Evolutionary conservation across 1,139 yeast species (phyloP).

Genomic region (Kurtzmaniella quercitrusa): DNA sequence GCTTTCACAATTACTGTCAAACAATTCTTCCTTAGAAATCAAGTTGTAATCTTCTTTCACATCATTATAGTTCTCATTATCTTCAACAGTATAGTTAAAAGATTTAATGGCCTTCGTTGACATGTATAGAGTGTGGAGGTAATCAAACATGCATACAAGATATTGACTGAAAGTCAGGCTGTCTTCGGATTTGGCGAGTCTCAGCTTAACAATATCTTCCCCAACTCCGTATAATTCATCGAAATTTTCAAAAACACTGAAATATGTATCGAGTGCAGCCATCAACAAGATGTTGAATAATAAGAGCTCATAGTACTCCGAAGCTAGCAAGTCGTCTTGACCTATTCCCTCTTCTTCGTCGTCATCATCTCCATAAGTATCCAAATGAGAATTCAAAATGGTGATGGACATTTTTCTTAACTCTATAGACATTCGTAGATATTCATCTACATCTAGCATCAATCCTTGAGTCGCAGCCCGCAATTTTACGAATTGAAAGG

Average conservation of each 20-base stretch:
- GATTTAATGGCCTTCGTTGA: slow-evolving; percentile 38
- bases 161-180: slow-evolving; percentile 17
- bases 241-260: slow-evolving; percentile 40
- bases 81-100: slow-evolving; percentile 36
- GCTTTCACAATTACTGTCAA: slow-evolving; percentile 14
- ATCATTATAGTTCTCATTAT: slow-evolving; percentile 28
- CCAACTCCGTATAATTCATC: slow-evolving; percentile 43
- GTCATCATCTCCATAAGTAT: slow-evolving; percentile 35
- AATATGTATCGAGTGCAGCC: slow-evolving; percentile 33
- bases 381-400: slow-evolving; percentile 37
- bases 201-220: slow-evolving; percentile 27
- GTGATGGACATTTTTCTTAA: slow-evolving; percentile 34
- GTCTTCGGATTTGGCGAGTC: slow-evolving; percentile 12
- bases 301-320: slow-evolving; percentile 21
- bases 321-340: neutral
- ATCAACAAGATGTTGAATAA: slow-evolving; percentile 32
- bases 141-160: slow-evolving; percentile 24
- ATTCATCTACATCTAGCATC: slow-evolving; percentile 14
- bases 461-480: neutral
- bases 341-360: slow-evolving; percentile 3
- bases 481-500: slow-evolving; percentile 2
- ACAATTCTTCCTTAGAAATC: slow-evolving; percentile 13
- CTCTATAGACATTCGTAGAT: slow-evolving; percentile 28
- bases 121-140: slow-evolving; percentile 29
- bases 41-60: slow-evolving; percentile 33